These are phyloP conservation scores for Neurospora sp. DNA, from an alignment of 495 filamentous ascomycete species.

Conservation along the genomic window DNA sequence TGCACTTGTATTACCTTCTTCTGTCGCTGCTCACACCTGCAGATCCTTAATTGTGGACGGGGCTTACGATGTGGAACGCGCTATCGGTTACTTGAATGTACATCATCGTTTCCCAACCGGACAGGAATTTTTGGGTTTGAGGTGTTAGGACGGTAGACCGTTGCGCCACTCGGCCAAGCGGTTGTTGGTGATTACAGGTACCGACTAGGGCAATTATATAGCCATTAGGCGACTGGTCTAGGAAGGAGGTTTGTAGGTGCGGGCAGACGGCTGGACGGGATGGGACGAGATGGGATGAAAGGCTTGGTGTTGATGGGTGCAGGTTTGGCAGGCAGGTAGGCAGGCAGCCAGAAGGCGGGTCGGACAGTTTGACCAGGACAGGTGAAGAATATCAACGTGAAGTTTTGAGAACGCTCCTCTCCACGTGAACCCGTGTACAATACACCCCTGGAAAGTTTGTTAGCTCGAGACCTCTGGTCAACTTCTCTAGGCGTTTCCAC, in stretches of 20 bases:
- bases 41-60: neutral
- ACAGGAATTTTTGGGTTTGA: neutral
- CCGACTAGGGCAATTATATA: neutral
- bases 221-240: neutral
- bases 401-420: neutral
- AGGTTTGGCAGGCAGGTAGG: neutral
- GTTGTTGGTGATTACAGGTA: neutral
- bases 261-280: neutral
- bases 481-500: no score
- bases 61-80: neutral
- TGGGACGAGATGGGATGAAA: neutral
- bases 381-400: neutral
- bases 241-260: neutral
- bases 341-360: neutral
- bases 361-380: neutral
- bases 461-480: no score
- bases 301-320: neutral
- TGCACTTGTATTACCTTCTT: neutral
- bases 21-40: neutral
- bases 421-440: neutral
- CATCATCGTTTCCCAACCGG: neutral
- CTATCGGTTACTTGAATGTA: neutral
- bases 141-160: neutral
- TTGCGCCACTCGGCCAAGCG: neutral
- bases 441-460: no score